Evolutionary conservation across 345 rosid genomes (phyloP).

Genomic region (Rhodomyrtus tomentosa): DNA sequence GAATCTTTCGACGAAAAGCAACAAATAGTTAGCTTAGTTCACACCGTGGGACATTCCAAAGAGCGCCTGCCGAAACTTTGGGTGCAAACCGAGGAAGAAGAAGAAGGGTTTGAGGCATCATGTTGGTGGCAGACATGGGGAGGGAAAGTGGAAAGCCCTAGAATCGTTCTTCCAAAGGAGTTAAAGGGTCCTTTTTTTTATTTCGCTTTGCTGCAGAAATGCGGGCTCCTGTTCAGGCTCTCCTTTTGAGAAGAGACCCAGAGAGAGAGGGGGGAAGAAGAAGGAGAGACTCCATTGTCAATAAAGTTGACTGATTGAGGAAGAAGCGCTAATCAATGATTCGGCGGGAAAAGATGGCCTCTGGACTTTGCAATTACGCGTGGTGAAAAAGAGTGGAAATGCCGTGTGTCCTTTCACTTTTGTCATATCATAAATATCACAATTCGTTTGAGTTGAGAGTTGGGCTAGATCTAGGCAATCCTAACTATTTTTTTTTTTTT

Average conservation of each 20-base stretch:
- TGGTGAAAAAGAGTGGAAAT: neutral
- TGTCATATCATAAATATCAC: neutral
- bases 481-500: neutral
- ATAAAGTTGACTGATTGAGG: neutral
- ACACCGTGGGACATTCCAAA: neutral
- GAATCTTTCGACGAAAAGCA: neutral
- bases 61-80: neutral
- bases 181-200: neutral
- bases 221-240: conserved; percentile 15
- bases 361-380: neutral
- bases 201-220: neutral
- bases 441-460: neutral
- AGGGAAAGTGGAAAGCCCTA: neutral
- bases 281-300: neutral
- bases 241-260: conserved; percentile 23
- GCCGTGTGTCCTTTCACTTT: neutral
- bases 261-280: neutral
- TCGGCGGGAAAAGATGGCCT: neutral
- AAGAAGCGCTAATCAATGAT: neutral
- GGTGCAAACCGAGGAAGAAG: conserved; percentile 7
- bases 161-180: neutral
- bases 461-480: neutral
- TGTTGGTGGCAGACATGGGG: conserved; percentile 17
- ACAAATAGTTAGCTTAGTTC: neutral
- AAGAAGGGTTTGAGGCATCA: conserved; percentile 2